phyloP scores from a whole-genome alignment of 495 filamentous ascomycete genomes.

The Aspergillus avenaceus region DNA sequence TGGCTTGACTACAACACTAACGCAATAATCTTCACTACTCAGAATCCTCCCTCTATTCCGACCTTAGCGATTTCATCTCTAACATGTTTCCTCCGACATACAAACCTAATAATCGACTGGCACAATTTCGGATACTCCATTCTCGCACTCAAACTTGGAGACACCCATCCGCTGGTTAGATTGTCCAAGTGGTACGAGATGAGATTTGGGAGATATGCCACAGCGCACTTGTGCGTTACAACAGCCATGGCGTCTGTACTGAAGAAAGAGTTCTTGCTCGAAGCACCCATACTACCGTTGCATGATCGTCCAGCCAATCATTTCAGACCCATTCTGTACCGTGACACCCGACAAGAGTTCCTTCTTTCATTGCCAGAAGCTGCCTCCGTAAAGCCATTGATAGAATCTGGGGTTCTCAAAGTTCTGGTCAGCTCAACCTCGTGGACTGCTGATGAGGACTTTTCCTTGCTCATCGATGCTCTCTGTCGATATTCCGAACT shows the following conservation, averaged over 20 bases:
- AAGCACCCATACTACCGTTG: slow-evolving; percentile 61
- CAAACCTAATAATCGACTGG: slow-evolving; percentile 88
- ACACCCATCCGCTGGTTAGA: slow-evolving; percentile 67
- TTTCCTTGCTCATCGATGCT: slow-evolving; percentile 81
- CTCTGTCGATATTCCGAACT: slow-evolving; percentile 65
- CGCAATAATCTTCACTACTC: slow-evolving; percentile 15
- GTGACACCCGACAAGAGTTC: slow-evolving; percentile 48
- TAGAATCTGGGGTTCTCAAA: slow-evolving; percentile 52
- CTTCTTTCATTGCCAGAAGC: slow-evolving; percentile 59
- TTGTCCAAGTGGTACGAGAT: slow-evolving; percentile 75
- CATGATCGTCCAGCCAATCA: slow-evolving; percentile 85
- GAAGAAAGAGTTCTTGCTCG: slow-evolving; percentile 56
- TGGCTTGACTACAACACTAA: not conserved
- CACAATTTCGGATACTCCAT: slow-evolving; percentile 99
- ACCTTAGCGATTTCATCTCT: slow-evolving; percentile 72
- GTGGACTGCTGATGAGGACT: slow-evolving; percentile 97
- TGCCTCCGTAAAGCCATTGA: slow-evolving; percentile 44
- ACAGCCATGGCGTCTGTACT: slow-evolving; percentile 79
- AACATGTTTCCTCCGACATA: slow-evolving; percentile 73
- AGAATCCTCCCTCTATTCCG: slow-evolving; percentile 96
- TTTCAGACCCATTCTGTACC: slow-evolving; percentile 63
- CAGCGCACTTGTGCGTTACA: slow-evolving; percentile 81
- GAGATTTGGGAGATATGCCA: slow-evolving; percentile 61
- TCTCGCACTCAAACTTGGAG: slow-evolving; percentile 62
- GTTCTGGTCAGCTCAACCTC: slow-evolving; percentile 88